Evolutionary conservation across 768 basidiomycete genomes (phyloP).

Genomic region (Mycena venus): DNA sequence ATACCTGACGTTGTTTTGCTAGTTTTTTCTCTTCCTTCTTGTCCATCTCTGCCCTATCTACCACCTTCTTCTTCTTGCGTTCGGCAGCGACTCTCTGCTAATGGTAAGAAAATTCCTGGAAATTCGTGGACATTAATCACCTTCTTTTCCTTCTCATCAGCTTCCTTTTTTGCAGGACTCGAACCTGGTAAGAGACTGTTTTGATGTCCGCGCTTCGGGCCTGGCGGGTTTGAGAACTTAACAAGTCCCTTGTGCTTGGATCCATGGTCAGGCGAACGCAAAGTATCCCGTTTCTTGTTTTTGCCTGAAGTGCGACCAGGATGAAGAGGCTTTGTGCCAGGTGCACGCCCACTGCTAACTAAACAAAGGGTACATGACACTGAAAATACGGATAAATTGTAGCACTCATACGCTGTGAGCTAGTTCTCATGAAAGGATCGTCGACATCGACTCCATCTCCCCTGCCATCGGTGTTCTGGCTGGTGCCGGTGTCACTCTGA

Average conservation of each 20-base stretch:
- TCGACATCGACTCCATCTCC: not conserved
- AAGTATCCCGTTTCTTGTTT: not conserved
- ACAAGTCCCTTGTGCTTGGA: not conserved
- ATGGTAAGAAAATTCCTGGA: too few species aligned
- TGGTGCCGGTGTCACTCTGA: not conserved
- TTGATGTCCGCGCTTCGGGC: not conserved
- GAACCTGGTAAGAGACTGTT: not conserved
- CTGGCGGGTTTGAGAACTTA: not conserved
- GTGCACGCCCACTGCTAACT: not conserved
- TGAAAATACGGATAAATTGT: too few species aligned
- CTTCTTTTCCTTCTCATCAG: not conserved
- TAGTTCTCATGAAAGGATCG: constrained; percentile 1
- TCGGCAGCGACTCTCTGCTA: too few species aligned
- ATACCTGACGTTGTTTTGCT: not conserved
- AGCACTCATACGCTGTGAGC: not conserved
- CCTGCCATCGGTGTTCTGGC: not conserved
- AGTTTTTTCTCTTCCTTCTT: not conserved
- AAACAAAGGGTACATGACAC: not conserved
- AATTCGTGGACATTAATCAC: too few species aligned
- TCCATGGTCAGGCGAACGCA: not conserved
- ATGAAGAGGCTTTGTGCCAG: not conserved
- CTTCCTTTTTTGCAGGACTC: not conserved
- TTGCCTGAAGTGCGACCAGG: not conserved
- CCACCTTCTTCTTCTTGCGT: too few species aligned
- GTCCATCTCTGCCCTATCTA: too few species aligned